These are phyloP conservation scores for Didymosphaeria variabile DNA, from an alignment of 2,329 filamentous ascomycete species.

Conservation along the genomic window DNA sequence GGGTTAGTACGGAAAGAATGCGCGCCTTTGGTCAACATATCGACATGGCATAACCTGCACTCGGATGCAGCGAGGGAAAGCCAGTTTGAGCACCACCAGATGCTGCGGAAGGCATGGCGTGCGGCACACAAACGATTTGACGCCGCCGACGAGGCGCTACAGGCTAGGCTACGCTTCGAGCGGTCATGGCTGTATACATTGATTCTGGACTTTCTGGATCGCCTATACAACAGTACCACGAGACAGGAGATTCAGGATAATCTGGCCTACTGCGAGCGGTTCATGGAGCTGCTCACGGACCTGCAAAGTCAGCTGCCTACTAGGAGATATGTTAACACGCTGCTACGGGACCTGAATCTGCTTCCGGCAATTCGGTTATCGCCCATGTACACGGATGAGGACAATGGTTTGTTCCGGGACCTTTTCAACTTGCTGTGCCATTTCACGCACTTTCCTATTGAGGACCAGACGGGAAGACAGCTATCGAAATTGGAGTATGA, in stretches of 20 bases:
- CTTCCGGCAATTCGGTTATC: slow-evolving; percentile 81
- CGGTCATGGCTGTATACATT: slow-evolving; percentile 92
- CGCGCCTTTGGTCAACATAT: slow-evolving; percentile 91
- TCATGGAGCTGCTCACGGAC: slow-evolving; percentile 89
- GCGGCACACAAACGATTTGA: slow-evolving; percentile 87
- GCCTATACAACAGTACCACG: slow-evolving; percentile 66
- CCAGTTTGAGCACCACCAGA: slow-evolving; percentile 75
- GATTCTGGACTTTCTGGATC: slow-evolving; percentile 80
- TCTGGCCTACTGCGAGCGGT: slow-evolving; percentile 87
- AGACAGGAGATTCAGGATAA: slow-evolving; percentile 63
- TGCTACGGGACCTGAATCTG: slow-evolving; percentile 86
- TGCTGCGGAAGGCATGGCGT: slow-evolving; percentile 89
- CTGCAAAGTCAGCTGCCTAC: slow-evolving; percentile 94
- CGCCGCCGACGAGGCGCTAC: slow-evolving; percentile 78
- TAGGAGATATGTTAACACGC: slow-evolving; percentile 87
- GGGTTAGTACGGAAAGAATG: slow-evolving; percentile 93
- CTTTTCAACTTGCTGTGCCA: slow-evolving; percentile 82
- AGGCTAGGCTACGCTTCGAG: slow-evolving; percentile 87
- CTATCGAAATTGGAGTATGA: slow-evolving; percentile 77
- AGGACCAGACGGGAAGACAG: slow-evolving; percentile 87
- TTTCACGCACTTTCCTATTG: slow-evolving; percentile 87
- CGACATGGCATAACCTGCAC: slow-evolving; percentile 93
- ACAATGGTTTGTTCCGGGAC: slow-evolving; percentile 81
- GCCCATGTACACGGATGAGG: slow-evolving; percentile 76
- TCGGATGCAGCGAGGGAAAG: slow-evolving; percentile 77